Evolutionary conservation across 257 asterid species (phyloP), one percentile per base, ranked within the genome.

Genomic region (Ballota nigra): DNA sequence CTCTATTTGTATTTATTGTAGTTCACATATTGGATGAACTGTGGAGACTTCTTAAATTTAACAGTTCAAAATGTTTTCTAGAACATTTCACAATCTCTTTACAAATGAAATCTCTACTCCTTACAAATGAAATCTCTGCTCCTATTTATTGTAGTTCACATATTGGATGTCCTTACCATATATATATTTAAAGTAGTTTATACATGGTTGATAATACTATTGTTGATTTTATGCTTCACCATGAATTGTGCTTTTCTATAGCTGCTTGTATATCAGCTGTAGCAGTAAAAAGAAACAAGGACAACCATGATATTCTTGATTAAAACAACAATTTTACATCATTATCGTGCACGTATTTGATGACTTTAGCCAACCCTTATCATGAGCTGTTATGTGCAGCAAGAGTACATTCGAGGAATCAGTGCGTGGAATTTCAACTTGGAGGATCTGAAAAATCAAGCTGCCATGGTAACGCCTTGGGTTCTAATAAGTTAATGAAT

Each of bases 391-490:
- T 68, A 40, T 79, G 66, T 78, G 87, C 96, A 92, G 98, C 90
- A 88, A 90, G 97, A 92, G 81, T 92, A 92, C 79, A 92, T 92
- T 67, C 90, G 97, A 71, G 98, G 98, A 80, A 87, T 92, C 82
- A 92, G 97, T 70, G 97, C 95, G 6, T 92, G 98, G 98, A 92
- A 92, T 81, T 92, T 92, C 85, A 84, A 90, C 78, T 86, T 90
- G 80, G 97, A 90, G 79, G 97, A 92, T 83, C 82, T 92, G 90
- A 90, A 87, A 86, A 86, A 79, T 80, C 96, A 92, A 86, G 96
- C 97, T 82, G 88, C 97, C 68, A 84, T 83, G 81, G 98, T 89
- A 89, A 22, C 23, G 95, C 75, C 74, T 41, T 66, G 63, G 28
- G n/a, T n/a, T 71, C 59, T 56, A 47, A 65, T 69, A 31, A 41